Conservation (phyloP, 768 basidiomycete species). For the Tricholomella constricta region DNA sequence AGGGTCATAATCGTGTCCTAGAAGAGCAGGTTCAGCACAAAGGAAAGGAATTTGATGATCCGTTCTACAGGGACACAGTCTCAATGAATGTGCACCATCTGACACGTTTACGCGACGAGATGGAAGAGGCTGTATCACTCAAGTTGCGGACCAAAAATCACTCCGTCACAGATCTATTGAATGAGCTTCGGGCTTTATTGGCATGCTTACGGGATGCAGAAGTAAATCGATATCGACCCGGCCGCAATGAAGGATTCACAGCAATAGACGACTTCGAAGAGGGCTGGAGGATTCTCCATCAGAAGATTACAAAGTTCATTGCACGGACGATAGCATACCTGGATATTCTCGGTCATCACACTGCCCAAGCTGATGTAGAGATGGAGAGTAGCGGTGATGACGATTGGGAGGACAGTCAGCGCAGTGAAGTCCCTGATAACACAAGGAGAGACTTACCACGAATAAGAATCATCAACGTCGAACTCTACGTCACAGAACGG, state of each 20-base stretch:
- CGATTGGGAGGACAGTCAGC: no score
- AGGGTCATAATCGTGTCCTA: slow-evolving; percentile 31
- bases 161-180: neutral
- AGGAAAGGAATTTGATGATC: slow-evolving; percentile 23
- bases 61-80: slow-evolving; percentile 16
- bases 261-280: neutral
- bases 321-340: no score
- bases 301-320: slow-evolving; percentile 1
- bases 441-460: no score
- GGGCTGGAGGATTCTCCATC: neutral
- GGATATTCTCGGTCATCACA: no score
- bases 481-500: no score
- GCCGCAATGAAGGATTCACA: neutral
- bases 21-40: slow-evolving; percentile 25
- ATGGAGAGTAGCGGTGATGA: no score
- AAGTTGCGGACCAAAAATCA: slow-evolving; percentile 18
- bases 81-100: slow-evolving; percentile 21
- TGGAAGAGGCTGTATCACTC: slow-evolving; percentile 17
- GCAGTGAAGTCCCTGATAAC: no score
- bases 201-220: neutral
- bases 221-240: neutral
- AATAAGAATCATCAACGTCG: no score
- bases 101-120: slow-evolving; percentile 20
- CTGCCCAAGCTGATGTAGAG: no score
- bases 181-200: neutral